Percentiles rank a stretch among this genome's conserved stretches.
phyloP scores from a whole-genome alignment of 768 basidiomycete species.

The Chlorophyllum brunneum region DNA sequence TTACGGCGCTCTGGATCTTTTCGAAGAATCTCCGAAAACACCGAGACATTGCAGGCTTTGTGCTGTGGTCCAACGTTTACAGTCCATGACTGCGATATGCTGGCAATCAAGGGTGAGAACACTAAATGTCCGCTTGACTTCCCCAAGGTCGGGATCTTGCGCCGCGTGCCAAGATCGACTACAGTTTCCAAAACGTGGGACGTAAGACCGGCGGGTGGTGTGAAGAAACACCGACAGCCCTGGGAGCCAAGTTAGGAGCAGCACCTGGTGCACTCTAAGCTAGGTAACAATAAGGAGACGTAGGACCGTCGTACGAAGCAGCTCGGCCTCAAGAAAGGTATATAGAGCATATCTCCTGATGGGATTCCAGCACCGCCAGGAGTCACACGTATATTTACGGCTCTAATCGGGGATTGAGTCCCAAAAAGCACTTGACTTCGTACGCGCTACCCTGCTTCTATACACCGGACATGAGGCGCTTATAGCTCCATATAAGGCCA shows the following conservation, averaged over 20 bases:
- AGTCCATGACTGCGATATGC: not conserved
- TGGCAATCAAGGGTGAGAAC: conserved; percentile 4
- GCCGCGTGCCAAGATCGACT: conserved; percentile 4
- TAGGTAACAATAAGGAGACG: too few species aligned
- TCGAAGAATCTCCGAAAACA: too few species aligned
- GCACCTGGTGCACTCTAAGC: too few species aligned
- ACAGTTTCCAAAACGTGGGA: not conserved
- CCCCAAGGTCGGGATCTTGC: conserved; percentile 2
- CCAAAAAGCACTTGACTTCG: conserved; percentile 14
- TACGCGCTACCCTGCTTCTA: conserved; percentile 32
- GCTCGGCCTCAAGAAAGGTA: too few species aligned
- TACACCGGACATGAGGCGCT: conserved; percentile 36
- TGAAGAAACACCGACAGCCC: not conserved
- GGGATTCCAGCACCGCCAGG: conserved; percentile 9
- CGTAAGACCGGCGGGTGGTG: conserved; percentile 4
- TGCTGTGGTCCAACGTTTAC: too few species aligned
- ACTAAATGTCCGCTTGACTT: not conserved
- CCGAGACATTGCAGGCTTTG: too few species aligned
- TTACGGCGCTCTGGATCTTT: too few species aligned
- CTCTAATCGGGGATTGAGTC: conserved; percentile 9
- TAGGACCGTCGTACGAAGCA: not conserved
- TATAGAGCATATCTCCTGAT: not conserved
- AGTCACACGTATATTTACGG: conserved; percentile 8
- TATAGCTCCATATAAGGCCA: conserved; percentile 37
- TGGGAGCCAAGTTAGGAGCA: not conserved